A percentile compares a stretch with the other conserved stretches of the same genome.
phyloP scores from a whole-genome alignment of 805 yeast genomes.

The Starmerella vaccinii region DNA sequence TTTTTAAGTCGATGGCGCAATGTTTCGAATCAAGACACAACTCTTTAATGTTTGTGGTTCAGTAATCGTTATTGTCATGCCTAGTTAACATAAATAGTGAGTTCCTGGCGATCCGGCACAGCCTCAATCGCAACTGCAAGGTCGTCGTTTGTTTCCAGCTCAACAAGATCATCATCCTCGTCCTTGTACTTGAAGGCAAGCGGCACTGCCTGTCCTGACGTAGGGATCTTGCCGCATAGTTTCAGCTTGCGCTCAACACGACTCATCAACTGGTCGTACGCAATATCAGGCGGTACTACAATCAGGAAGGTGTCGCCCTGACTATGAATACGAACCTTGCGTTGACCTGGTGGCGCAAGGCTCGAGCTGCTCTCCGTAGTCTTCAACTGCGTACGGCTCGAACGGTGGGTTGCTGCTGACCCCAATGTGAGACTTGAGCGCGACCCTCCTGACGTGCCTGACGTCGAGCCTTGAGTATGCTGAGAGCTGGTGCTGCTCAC shows the following conservation, averaged over 20 bases:
- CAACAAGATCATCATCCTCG: conserved; percentile 91
- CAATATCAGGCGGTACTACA: conserved; percentile 46
- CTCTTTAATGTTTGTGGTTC: not conserved
- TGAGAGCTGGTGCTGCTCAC: conserved; percentile 20
- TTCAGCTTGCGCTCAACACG: conserved; percentile 50
- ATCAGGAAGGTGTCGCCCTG: conserved; percentile 45
- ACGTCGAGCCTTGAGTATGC: conserved; percentile 9
- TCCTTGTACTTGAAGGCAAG: conserved; percentile 70
- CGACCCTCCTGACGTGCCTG: conserved; percentile 7
- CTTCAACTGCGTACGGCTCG: conserved; percentile 3
- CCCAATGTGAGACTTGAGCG: conserved; percentile 6
- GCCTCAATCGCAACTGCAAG: conserved; percentile 67
- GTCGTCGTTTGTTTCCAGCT: conserved; percentile 77
- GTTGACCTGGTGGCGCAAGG: conserved; percentile 17
- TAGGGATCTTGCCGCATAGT: conserved; percentile 38
- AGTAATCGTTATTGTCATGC: conserved; percentile 3
- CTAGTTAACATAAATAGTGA: conserved; percentile 16
- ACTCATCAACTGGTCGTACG: conserved; percentile 44
- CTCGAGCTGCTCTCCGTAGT: conserved; percentile 13
- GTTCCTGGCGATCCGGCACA: conserved; percentile 18
- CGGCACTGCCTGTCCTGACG: conserved; percentile 28
- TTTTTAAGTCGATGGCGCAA: not conserved
- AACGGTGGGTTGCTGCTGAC: conserved; percentile 3
- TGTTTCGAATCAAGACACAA: too few species aligned
- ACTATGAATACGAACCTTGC: conserved; percentile 31